Percentiles rank a stretch among this genome's conserved stretches.
These are phyloP conservation scores for Aspergillus thermomutatus DNA, from an alignment of 2,329 filamentous ascomycete genomes.

Conservation along the genomic window DNA sequence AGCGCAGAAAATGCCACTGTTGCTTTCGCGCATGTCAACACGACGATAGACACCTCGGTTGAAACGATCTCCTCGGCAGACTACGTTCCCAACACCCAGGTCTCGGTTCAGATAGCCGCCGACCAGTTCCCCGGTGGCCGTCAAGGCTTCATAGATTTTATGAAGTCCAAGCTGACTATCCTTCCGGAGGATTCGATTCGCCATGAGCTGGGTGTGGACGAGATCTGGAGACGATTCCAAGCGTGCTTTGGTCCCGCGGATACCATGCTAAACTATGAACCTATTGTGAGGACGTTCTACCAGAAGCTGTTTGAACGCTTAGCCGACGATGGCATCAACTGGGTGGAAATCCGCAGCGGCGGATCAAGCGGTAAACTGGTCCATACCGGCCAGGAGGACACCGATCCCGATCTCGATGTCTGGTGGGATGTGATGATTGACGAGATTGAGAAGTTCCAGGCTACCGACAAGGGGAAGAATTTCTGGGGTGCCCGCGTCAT, in stretches of 20 bases:
- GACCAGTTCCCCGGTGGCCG: conserved; percentile 69
- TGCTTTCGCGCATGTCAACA: conserved; percentile 58
- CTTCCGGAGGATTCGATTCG: conserved; percentile 67
- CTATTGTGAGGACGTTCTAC: conserved; percentile 74
- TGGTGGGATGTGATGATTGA: conserved; percentile 66
- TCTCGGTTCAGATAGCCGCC: conserved; percentile 60
- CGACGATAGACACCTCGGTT: conserved; percentile 39
- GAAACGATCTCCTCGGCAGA: conserved; percentile 59
- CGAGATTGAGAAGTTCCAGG: conserved; percentile 71
- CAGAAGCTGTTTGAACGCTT: conserved; percentile 66
- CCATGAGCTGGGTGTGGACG: conserved; percentile 79
- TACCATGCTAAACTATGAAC: conserved; percentile 78
- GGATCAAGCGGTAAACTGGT: conserved; percentile 69
- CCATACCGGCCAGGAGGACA: conserved; percentile 60
- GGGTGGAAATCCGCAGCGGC: conserved; percentile 74
- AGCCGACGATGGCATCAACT: conserved; percentile 73
- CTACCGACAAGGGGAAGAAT: conserved; percentile 61
- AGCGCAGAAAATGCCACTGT: conserved; percentile 54
- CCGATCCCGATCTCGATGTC: conserved; percentile 64
- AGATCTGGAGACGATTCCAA: conserved; percentile 78
- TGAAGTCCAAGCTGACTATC: conserved; percentile 68
- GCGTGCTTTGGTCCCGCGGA: conserved; percentile 69
- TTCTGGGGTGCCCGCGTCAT: conserved; percentile 84
- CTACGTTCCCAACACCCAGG: conserved; percentile 57
- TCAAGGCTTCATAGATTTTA: conserved; percentile 69